Evolutionary conservation across 2,329 filamentous ascomycete species (phyloP).

Genomic region (Paracoccidioides lutzii): DNA sequence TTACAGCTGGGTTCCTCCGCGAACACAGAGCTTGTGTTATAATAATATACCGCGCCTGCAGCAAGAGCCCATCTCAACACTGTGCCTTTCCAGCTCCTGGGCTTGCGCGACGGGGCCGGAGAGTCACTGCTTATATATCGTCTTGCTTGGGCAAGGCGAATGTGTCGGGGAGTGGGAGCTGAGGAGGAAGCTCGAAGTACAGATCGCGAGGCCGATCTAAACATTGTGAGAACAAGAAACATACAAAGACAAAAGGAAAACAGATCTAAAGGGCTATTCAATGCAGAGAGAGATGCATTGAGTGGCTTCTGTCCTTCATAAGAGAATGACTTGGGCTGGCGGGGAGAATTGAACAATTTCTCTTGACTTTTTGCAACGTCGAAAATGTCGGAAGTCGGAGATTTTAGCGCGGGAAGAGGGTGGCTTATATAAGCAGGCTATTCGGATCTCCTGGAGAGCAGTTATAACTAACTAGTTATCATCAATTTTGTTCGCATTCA

Average conservation of each 20-base stretch:
- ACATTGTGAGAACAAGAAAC: slow-evolving; percentile 10
- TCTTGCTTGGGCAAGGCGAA: slow-evolving; percentile 14
- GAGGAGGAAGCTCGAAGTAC: slow-evolving; percentile 7
- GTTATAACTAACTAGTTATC: too few relatives aligned
- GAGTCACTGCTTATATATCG: slow-evolving; percentile 47
- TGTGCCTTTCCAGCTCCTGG: slow-evolving; percentile 70
- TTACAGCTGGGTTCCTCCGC: slow-evolving; percentile 67
- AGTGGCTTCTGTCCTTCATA: background rate
- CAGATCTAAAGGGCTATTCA: background rate
- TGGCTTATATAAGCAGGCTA: background rate
- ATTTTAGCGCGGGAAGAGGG: background rate
- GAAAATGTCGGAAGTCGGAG: background rate
- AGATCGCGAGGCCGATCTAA: slow-evolving; percentile 12
- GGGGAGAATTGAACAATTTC: background rate
- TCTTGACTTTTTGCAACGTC: background rate
- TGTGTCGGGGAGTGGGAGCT: slow-evolving; percentile 3
- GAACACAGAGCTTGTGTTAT: slow-evolving; percentile 80
- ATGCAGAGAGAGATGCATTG: background rate
- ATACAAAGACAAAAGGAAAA: background rate
- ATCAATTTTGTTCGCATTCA: too few relatives aligned
- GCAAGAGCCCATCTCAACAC: slow-evolving; percentile 63
- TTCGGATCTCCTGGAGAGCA: too few relatives aligned
- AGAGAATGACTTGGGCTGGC: background rate
- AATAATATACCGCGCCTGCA: slow-evolving; percentile 71
- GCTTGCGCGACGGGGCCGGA: slow-evolving; percentile 40